These are phyloP conservation scores for Quercus tomentella DNA, from an alignment of 331 rosid species.

Conservation along the genomic window DNA sequence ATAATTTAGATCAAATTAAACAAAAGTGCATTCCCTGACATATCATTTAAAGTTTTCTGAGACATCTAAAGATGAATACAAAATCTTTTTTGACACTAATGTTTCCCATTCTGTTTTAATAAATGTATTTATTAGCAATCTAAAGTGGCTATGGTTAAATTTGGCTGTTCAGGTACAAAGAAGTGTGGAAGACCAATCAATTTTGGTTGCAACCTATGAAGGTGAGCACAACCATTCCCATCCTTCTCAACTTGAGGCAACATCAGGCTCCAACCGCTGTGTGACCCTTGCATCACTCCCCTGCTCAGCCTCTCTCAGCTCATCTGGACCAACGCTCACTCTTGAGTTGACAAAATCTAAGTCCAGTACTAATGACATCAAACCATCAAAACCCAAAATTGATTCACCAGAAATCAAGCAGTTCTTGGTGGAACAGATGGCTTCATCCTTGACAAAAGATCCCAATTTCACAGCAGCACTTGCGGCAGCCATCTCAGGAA, in stretches of 20 bases:
- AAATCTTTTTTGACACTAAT: background rate
- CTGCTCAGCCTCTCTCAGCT: constrained; percentile 31
- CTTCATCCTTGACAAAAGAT: constrained; percentile 91
- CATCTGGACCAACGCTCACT: constrained; percentile 41
- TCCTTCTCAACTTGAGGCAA: constrained; percentile 53
- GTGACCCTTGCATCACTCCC: constrained; percentile 40
- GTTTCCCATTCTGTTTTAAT: background rate
- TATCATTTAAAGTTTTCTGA: no score
- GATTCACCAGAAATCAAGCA: constrained; percentile 57
- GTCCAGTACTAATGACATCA: constrained; percentile 23
- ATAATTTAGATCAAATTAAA: no score
- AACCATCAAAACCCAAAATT: constrained; percentile 29
- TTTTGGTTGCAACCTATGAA: constrained; percentile 91
- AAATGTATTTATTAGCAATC: background rate
- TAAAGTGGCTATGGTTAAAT: constrained; percentile 6
- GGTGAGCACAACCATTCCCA: constrained; percentile 92
- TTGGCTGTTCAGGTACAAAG: constrained; percentile 77
- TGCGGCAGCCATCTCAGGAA: constrained; percentile 91
- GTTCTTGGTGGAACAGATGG: constrained; percentile 90
- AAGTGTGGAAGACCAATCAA: constrained; percentile 87
- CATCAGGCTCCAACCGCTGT: constrained; percentile 45
- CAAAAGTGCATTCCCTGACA: no score
- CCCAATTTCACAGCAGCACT: constrained; percentile 92
- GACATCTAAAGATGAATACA: background rate
- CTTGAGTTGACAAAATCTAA: constrained; percentile 64